Conservation (phyloP, 148 eudicot species). For the Vaccinium darrowii region DNA sequence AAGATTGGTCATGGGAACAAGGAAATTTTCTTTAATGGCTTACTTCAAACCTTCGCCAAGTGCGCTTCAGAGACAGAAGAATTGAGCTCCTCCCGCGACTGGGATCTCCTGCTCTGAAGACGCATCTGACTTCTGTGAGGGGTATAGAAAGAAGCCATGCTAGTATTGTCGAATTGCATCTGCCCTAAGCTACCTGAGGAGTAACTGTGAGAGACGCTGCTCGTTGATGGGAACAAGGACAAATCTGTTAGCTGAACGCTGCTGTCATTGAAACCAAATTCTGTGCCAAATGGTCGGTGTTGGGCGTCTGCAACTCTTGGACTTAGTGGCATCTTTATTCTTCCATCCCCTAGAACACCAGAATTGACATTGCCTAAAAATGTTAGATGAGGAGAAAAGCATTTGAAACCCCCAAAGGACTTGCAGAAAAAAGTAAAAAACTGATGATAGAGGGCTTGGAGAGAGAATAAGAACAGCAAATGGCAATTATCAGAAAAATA, state of each 20-base stretch:
- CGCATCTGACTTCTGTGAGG: slow-evolving; percentile 79
- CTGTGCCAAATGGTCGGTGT: slow-evolving; percentile 51
- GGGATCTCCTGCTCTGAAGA: slow-evolving; percentile 92
- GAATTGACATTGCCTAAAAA: slow-evolving; percentile 19
- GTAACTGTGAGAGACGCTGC: slow-evolving; percentile 76
- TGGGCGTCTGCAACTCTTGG: slow-evolving; percentile 67
- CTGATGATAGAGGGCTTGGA: not conserved
- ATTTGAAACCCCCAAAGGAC: not conserved
- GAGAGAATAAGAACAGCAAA: not conserved
- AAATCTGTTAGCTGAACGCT: slow-evolving; percentile 73
- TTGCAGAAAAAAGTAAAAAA: not conserved
- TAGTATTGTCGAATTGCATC: slow-evolving; percentile 69
- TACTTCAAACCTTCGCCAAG: slow-evolving; percentile 43
- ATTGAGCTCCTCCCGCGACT: slow-evolving; percentile 87
- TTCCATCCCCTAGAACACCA: slow-evolving; percentile 66
- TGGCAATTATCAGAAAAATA: not conserved
- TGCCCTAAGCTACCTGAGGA: slow-evolving; percentile 93
- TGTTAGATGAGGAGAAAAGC: slow-evolving; percentile 2
- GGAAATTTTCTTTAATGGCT: not conserved
- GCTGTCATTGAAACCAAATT: slow-evolving; percentile 47
- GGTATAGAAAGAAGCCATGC: slow-evolving; percentile 59
- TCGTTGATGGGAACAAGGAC: slow-evolving; percentile 54
- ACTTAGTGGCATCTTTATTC: slow-evolving; percentile 83
- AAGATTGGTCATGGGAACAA: not conserved
- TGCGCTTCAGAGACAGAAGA: slow-evolving; percentile 74